Evolutionary conservation across 495 filamentous ascomycete genomes (phyloP).

Genomic region (Penicillium coffeae): DNA sequence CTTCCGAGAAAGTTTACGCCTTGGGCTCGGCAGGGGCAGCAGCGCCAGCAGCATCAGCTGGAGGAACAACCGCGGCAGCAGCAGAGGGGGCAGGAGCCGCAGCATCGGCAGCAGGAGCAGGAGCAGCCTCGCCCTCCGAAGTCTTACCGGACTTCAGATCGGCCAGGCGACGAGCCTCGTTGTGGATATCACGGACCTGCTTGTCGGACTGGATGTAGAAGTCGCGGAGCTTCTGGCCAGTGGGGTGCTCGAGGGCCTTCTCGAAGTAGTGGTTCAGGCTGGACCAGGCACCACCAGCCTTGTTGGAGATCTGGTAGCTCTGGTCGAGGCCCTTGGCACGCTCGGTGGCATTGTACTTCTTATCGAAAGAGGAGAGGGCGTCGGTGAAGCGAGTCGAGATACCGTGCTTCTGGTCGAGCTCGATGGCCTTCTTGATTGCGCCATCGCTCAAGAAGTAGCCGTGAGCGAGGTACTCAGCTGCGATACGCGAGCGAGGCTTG

Average conservation of each 20-base stretch:
- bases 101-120: constrained; percentile 20
- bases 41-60: constrained; percentile 17
- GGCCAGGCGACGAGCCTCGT: constrained; percentile 80
- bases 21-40: constrained; percentile 30
- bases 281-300: constrained; percentile 59
- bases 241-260: constrained; percentile 79
- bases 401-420: constrained; percentile 86
- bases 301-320: constrained; percentile 67
- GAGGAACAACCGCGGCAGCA: constrained; percentile 14
- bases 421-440: constrained; percentile 80
- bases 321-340: constrained; percentile 71
- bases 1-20: constrained; percentile 14
- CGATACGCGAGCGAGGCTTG: constrained; percentile 86
- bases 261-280: constrained; percentile 83
- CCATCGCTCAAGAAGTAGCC: constrained; percentile 84
- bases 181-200: constrained; percentile 89
- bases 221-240: constrained; percentile 75
- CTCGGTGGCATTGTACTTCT: constrained; percentile 75
- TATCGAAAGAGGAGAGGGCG: constrained; percentile 71
- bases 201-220: constrained; percentile 81
- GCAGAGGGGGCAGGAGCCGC: constrained; percentile 13
- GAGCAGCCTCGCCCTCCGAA: constrained; percentile 36
- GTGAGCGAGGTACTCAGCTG: constrained; percentile 93
- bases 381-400: constrained; percentile 71
- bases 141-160: constrained; percentile 75